Conservation (phyloP, 306 rosid genomes). For the Castanea crenata region DNA sequence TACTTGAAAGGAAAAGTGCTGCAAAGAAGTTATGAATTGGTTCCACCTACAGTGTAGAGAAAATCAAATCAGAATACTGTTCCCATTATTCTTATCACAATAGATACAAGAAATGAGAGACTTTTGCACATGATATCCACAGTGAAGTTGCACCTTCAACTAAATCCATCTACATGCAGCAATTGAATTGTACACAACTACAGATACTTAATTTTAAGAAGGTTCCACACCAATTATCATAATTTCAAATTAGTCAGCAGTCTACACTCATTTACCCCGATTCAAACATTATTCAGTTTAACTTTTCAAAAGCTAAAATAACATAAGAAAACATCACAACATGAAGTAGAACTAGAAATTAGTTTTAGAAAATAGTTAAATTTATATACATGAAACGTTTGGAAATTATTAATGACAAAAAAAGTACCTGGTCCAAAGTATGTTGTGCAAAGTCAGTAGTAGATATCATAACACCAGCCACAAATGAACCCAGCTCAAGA, state of each 20-base stretch:
- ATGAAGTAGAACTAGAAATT: too few relatives aligned
- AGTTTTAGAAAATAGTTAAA: too few relatives aligned
- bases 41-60: conserved; percentile 68
- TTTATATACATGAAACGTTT: too few relatives aligned
- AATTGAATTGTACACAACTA: neutral
- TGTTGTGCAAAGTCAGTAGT: too few relatives aligned
- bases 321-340: too few relatives aligned
- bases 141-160: conserved; percentile 12
- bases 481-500: too few relatives aligned
- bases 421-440: too few relatives aligned
- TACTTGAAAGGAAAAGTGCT: conserved; percentile 97
- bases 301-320: too few relatives aligned
- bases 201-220: neutral
- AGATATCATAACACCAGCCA: too few relatives aligned
- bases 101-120: neutral
- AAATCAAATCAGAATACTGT: conserved; percentile 17
- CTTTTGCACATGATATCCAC: conserved; percentile 16
- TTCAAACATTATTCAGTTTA: too few relatives aligned
- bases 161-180: neutral
- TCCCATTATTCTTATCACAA: conserved; percentile 16
- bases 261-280: too few relatives aligned
- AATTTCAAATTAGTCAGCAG: neutral
- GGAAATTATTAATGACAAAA: too few relatives aligned
- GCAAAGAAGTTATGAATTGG: conserved; percentile 97
- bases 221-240: neutral